Conservation (phyloP, 1,139 yeast species). For the Yamadazyma atmosphaerica region DNA sequence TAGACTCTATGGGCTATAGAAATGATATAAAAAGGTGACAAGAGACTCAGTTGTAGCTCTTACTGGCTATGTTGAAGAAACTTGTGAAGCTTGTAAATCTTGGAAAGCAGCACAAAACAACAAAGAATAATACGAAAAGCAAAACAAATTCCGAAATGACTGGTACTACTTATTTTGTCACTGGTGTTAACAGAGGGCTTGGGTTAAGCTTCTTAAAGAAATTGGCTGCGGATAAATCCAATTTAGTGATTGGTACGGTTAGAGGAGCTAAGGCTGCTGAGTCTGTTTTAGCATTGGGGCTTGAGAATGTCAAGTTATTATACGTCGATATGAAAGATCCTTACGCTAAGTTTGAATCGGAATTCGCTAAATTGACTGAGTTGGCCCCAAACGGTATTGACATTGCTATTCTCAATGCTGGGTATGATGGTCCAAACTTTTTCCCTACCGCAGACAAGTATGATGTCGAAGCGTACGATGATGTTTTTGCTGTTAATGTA, state of each 20-base stretch:
- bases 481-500: constrained; percentile 9
- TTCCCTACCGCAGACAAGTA: constrained; percentile 5
- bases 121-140: too few species aligned
- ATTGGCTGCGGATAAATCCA: constrained; percentile 17
- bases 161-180: constrained; percentile 20
- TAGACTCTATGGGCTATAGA: too few species aligned
- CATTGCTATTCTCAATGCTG: constrained; percentile 13
- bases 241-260: constrained; percentile 20
- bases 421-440: constrained; percentile 5
- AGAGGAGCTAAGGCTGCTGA: constrained; percentile 2
- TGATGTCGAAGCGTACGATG: constrained; percentile 10
- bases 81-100: too few species aligned
- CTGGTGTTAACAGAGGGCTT: constrained; percentile 33
- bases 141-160: too few species aligned
- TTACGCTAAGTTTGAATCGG: constrained; percentile 8
- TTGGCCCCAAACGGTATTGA: constrained; percentile 15
- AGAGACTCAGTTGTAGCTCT: too few species aligned
- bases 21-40: too few species aligned
- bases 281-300: constrained; percentile 1
- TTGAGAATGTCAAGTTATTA: constrained; percentile 16
- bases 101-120: too few species aligned
- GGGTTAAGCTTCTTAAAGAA: constrained; percentile 25
- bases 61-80: too few species aligned
- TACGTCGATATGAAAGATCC: constrained; percentile 9
- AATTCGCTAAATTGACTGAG: constrained; percentile 9